Evolutionary conservation across 164 flowering plant species (phyloP).

Genomic region (Berberis thunbergii): DNA sequence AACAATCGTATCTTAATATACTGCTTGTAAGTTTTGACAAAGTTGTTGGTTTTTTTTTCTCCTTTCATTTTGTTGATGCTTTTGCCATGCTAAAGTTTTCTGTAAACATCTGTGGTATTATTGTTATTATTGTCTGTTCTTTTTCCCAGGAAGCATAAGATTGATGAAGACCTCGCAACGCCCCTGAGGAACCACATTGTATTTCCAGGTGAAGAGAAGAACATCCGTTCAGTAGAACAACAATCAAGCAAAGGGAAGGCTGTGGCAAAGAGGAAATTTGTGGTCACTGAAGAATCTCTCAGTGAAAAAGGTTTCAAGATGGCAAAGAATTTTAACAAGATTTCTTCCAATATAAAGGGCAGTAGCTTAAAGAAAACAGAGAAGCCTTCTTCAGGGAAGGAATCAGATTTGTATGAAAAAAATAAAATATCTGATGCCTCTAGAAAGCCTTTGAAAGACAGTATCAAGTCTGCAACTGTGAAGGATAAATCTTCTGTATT

Average conservation of each 20-base stretch:
- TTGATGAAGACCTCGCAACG: slow-evolving; percentile 32
- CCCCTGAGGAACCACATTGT: slow-evolving; percentile 49
- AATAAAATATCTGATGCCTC: slow-evolving; percentile 12
- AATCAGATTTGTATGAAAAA: slow-evolving; percentile 13
- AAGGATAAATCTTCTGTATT: slow-evolving; percentile 7
- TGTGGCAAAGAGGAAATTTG: slow-evolving; percentile 14
- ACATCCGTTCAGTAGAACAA: slow-evolving; percentile 5
- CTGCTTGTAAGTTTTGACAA: slow-evolving; percentile 53
- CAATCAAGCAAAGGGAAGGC: slow-evolving; percentile 4
- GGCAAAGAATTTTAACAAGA: slow-evolving; percentile 3
- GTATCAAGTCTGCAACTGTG: slow-evolving; percentile 7
- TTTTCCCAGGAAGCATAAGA: slow-evolving; percentile 49
- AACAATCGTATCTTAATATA: slow-evolving; percentile 60
- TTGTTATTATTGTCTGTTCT: neutral
- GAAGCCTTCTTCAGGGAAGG: slow-evolving; percentile 5
- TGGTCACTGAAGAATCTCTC: slow-evolving; percentile 10
- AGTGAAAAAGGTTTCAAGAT: slow-evolving; percentile 16
- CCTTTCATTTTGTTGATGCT: neutral
- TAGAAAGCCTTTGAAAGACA: slow-evolving; percentile 14
- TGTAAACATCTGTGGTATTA: neutral
- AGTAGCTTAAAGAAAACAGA: slow-evolving; percentile 8
- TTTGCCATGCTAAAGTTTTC: slow-evolving; percentile 2
- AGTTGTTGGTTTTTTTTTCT: neutral
- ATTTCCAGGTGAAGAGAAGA: slow-evolving; percentile 34
- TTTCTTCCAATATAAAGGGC: slow-evolving; percentile 6